phyloP scores from a whole-genome alignment of 345 rosid genomes.

The Ceriops tagal region DNA sequence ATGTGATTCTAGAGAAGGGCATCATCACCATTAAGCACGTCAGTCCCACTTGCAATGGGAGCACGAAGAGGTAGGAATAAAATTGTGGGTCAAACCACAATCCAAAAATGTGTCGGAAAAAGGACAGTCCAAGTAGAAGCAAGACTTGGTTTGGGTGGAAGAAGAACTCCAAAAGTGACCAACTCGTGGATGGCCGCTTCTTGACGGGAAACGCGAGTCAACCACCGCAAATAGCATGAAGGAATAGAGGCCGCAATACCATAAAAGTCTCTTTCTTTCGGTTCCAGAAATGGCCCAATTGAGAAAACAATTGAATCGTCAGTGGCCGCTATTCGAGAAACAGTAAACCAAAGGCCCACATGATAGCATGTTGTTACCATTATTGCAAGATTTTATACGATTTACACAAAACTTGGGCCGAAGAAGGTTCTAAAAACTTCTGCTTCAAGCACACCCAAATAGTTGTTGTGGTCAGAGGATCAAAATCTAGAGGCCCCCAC shows the following conservation, averaged over 20 bases:
- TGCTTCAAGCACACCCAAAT: neutral
- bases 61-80: neutral
- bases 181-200: too few relatives aligned
- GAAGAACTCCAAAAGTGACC: too few relatives aligned
- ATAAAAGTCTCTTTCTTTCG: neutral
- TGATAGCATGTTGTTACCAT: neutral
- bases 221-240: neutral
- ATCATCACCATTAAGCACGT: neutral
- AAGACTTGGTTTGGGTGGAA: too few relatives aligned
- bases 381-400: neutral
- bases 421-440: neutral
- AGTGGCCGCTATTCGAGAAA: neutral
- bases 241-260: neutral
- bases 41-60: neutral
- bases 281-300: neutral
- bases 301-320: neutral
- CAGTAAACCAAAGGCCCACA: neutral
- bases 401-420: neutral
- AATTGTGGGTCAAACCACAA: neutral
- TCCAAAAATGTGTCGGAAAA: too few relatives aligned
- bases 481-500: too few relatives aligned
- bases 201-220: too few relatives aligned
- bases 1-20: neutral
- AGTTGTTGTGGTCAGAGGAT: too few relatives aligned
- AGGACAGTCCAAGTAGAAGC: too few relatives aligned